Conservation (phyloP, 495 filamentous ascomycete genomes). For the Tuber aestivum region DNA sequence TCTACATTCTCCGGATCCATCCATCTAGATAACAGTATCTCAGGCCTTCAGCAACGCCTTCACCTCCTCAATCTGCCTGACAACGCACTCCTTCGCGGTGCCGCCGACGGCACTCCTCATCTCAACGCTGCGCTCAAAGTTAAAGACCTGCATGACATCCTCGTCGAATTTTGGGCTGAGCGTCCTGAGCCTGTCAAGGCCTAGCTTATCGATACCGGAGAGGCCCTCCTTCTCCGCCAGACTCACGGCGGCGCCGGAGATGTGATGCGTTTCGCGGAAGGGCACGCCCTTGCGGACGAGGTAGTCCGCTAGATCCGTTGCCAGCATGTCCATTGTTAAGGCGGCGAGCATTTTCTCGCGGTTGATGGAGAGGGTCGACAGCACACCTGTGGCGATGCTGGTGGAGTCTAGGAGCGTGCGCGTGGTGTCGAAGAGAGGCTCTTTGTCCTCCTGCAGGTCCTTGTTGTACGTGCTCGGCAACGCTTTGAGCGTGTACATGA, state of each 20-base stretch:
- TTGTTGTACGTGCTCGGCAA: constrained; percentile 92
- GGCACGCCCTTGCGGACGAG: constrained; percentile 83
- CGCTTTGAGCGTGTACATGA: constrained; percentile 83
- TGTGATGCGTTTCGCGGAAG: constrained; percentile 82
- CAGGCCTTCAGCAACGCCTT: constrained; percentile 47
- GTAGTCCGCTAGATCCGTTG: constrained; percentile 84
- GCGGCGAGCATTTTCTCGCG: constrained; percentile 73
- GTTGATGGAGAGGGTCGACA: constrained; percentile 52
- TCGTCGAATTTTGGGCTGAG: constrained; percentile 69
- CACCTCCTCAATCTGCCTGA: constrained; percentile 71
- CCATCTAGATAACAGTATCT: not conserved
- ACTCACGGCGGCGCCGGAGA: constrained; percentile 73
- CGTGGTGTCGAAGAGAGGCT: constrained; percentile 80
- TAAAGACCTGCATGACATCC: constrained; percentile 67
- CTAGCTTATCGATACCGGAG: constrained; percentile 68
- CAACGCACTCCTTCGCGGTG: constrained; percentile 65
- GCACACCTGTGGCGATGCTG: constrained; percentile 56
- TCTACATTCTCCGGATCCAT: not conserved
- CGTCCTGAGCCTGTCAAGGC: constrained; percentile 61
- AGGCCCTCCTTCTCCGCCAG: constrained; percentile 62
- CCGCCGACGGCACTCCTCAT: constrained; percentile 74
- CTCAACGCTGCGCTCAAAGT: constrained; percentile 86
- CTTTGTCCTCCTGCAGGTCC: constrained; percentile 83
- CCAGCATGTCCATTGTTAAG: constrained; percentile 72
- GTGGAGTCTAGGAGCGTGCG: constrained; percentile 82